These are phyloP conservation scores for Cryphonectria parasitica DNA, from an alignment of 2,329 filamentous ascomycete species.

Conservation along the genomic window DNA sequence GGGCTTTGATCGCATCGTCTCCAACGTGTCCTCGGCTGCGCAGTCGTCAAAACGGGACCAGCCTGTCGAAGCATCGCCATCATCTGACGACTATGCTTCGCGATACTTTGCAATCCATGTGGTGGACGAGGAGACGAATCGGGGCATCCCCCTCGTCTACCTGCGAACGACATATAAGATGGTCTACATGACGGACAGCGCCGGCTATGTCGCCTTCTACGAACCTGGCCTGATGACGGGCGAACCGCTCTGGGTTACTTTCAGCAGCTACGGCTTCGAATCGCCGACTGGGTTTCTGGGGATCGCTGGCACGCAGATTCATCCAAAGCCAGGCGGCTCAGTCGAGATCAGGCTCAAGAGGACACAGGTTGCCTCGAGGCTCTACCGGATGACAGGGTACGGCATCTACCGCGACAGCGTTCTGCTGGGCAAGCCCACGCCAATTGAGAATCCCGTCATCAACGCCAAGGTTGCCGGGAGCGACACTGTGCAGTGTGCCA, in stretches of 20 bases:
- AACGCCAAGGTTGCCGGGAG: constrained; percentile 28
- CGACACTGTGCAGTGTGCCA: constrained; percentile 27
- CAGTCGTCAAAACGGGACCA: constrained; percentile 11
- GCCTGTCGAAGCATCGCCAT: neutral
- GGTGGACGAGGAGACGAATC: constrained; percentile 20
- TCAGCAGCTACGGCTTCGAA: constrained; percentile 29
- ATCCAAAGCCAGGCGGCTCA: constrained; percentile 11
- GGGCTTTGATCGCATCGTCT: constrained; percentile 17
- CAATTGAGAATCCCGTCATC: constrained; percentile 15
- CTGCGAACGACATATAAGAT: constrained; percentile 26
- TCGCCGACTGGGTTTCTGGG: constrained; percentile 25
- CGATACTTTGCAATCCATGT: constrained; percentile 24
- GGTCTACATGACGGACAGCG: constrained; percentile 29
- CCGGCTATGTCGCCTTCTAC: constrained; percentile 28
- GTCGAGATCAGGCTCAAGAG: constrained; percentile 27
- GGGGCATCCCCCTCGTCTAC: constrained; percentile 25
- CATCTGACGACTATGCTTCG: neutral
- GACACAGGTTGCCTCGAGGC: constrained; percentile 23
- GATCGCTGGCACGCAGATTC: constrained; percentile 19
- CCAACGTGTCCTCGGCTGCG: constrained; percentile 21
- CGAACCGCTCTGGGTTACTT: constrained; percentile 25
- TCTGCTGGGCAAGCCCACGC: constrained; percentile 20
- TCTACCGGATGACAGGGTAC: constrained; percentile 27
- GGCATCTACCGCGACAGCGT: constrained; percentile 27
- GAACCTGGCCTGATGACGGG: constrained; percentile 28